Percentiles rank a stretch among this genome's conserved stretches.
phyloP scores from a whole-genome alignment of 106 monocot genomes.

The Dendrobium huoshanense region DNA sequence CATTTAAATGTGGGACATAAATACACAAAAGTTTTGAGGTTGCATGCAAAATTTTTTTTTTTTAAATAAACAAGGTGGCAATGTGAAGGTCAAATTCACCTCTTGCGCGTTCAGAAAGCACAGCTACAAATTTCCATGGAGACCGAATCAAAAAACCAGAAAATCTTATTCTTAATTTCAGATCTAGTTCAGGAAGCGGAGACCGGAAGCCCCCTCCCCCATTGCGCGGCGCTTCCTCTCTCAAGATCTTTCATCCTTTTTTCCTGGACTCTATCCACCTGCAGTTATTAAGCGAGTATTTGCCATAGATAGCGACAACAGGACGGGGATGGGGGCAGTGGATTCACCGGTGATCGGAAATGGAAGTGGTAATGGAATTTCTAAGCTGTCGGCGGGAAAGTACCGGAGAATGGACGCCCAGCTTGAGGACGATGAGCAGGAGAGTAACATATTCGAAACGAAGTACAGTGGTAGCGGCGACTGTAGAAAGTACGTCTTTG shows the following conservation, averaged over 20 bases:
- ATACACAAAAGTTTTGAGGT: no score
- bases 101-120: no score
- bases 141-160: background rate
- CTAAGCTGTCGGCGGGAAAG: conserved; percentile 32
- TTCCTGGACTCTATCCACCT: background rate
- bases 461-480: conserved; percentile 8
- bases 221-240: no score
- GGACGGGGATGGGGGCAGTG: background rate
- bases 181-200: background rate
- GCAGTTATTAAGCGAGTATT: background rate
- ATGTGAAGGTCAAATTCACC: background rate
- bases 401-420: conserved; percentile 56
- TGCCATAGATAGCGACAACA: background rate
- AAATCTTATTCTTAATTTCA: background rate
- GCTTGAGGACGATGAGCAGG: conserved; percentile 9
- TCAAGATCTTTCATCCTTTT: background rate
- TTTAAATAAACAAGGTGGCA: no score
- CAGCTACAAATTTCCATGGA: background rate
- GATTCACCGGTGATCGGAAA: conserved; percentile 12
- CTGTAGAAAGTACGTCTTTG: conserved; percentile 65
- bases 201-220: background rate
- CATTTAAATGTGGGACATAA: no score
- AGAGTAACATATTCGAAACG: background rate
- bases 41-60: no score
- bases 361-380: conserved; percentile 21